Conservation (phyloP, 768 basidiomycete species). For the Trametes punicea region DNA sequence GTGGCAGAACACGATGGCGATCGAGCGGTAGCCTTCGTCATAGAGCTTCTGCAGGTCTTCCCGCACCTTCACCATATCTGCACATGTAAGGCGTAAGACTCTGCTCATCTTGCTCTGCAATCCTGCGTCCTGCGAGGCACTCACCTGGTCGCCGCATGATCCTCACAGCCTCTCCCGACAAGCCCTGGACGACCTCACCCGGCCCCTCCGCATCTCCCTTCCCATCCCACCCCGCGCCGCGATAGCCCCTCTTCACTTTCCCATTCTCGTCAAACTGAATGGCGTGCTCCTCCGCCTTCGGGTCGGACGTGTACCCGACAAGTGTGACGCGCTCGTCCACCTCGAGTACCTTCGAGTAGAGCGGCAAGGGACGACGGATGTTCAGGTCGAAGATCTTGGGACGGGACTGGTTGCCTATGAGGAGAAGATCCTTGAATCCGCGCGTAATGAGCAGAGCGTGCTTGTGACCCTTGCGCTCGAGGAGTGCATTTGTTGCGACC, state of each 20-base stretch:
- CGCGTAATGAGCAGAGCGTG: conserved; percentile 90
- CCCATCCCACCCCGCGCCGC: conserved; percentile 77
- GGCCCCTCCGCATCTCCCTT: conserved; percentile 69
- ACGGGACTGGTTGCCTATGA: conserved; percentile 93
- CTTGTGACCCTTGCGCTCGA: conserved; percentile 91
- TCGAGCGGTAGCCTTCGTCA: conserved; percentile 77
- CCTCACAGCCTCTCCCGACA: conserved; percentile 88
- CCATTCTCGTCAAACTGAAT: conserved; percentile 75
- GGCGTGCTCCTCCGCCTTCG: conserved; percentile 69
- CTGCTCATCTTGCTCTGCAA: not conserved
- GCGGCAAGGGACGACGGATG: conserved; percentile 69
- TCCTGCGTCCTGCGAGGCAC: conserved; percentile 2
- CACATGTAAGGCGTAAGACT: not conserved
- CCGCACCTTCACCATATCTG: conserved; percentile 38
- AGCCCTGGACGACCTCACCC: conserved; percentile 73
- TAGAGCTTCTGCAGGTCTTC: conserved; percentile 68
- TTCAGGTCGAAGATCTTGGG: conserved; percentile 95
- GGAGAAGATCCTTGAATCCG: conserved; percentile 87
- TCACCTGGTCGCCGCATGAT: conserved; percentile 72
- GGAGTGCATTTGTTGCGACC: conserved; percentile 92
- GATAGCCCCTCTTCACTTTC: conserved; percentile 60
- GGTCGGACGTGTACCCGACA: conserved; percentile 91
- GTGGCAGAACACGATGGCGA: conserved; percentile 88
- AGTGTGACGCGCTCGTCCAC: conserved; percentile 92
- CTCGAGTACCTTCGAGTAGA: conserved; percentile 75